Evolutionary conservation across 1,284 basidiomycete species (phyloP), one percentile per base, ranked within the genome.

Genomic region (Anthracocystis setariae): DNA sequence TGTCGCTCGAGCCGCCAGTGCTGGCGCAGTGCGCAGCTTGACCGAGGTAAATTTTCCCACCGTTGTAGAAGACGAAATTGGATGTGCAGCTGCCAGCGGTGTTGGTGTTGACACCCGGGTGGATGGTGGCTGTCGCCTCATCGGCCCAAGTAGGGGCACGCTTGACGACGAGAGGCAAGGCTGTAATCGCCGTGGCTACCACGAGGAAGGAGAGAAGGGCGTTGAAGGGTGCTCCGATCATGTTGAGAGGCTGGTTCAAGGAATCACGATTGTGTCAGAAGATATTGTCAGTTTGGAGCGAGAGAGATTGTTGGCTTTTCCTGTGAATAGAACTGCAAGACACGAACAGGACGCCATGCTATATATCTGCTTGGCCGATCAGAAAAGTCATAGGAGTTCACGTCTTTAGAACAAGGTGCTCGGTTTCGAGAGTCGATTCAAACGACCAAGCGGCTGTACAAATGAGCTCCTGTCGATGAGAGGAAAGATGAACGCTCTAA

Each of bases 81-180:
- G 71, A 66, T 0, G 74, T 76, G 53, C 74, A 76, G 42, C 56
- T 55, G 18, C 72, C 74, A 10, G 61, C 57, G 9, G 74, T 76
- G 50, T 74, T 58, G 40, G 74, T 72, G 55, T 76, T 74, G 47
- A 76, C 74, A 39, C 74, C 74, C 4, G 74, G 74, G 47, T 74
- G 68, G 38, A 76, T 68, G 12, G 73, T 72, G 8, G 73, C 72
- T 5, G 50, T 56, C 25, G 20, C 42, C 18, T 17, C 38, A 38
- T 53, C 49, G 12, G 71, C 71, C 66, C 66, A 73, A 33, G 55
- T 51, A 7, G 71, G 71, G 5, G 63, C 66, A n/a, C 63, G 55
- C 52, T 53, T 57, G 47, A 25, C 25, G 29, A 37, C 45, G 18
- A 61, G 21, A 3, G 61, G 67, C n/a, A 56, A 63, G 13, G 46